Evolutionary conservation across 2,329 filamentous ascomycete genomes (phyloP).

Genomic region (Moelleriella libera): DNA sequence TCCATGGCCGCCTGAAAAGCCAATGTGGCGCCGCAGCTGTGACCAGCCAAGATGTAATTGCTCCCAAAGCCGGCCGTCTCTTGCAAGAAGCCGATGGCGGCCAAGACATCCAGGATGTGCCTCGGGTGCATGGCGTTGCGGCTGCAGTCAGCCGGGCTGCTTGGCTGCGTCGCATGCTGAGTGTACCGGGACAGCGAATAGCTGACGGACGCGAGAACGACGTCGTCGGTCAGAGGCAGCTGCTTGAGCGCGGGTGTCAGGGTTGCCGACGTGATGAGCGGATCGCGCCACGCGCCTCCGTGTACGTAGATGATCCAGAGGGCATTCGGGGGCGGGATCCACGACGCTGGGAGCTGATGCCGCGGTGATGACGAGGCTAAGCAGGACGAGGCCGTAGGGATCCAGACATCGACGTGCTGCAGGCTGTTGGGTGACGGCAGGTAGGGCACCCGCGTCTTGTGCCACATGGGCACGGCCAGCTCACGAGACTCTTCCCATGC

Average conservation of each 20-base stretch:
- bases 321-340: slow-evolving; percentile 2
- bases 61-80: slow-evolving; percentile 24
- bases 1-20: slow-evolving; percentile 28
- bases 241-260: slow-evolving; percentile 2
- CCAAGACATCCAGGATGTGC: slow-evolving; percentile 36
- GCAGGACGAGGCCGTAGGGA: not conserved
- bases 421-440: not conserved
- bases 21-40: slow-evolving; percentile 42
- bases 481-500: not conserved
- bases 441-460: slow-evolving; percentile 4
- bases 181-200: slow-evolving; percentile 5
- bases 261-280: slow-evolving; percentile 7
- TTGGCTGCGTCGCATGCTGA: slow-evolving; percentile 3
- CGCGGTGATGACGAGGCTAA: not conserved
- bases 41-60: slow-evolving; percentile 37
- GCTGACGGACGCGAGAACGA: slow-evolving; percentile 4
- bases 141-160: slow-evolving; percentile 1
- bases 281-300: slow-evolving; percentile 14
- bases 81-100: slow-evolving; percentile 29
- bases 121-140: slow-evolving; percentile 35
- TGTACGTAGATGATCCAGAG: slow-evolving; percentile 11
- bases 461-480: slow-evolving; percentile 4
- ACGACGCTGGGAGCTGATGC: slow-evolving; percentile 1
- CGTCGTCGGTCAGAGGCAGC: slow-evolving; percentile 1
- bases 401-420: slow-evolving; percentile 5